phyloP scores from a whole-genome alignment of 2,329 filamentous ascomycete species.

The Parascedosporium putredinis region DNA sequence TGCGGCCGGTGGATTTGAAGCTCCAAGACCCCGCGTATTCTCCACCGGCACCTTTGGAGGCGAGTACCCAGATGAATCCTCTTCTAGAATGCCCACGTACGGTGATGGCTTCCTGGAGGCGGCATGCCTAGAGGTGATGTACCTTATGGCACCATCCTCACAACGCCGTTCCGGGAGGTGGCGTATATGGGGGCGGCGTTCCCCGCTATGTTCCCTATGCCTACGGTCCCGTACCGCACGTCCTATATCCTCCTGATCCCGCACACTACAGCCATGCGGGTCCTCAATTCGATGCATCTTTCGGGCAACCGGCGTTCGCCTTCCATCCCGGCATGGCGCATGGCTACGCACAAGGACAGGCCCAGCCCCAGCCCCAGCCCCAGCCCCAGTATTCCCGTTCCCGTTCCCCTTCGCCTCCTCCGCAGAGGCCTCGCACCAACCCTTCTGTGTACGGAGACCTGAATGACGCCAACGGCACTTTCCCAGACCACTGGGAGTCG shows the following conservation, averaged over 20 bases:
- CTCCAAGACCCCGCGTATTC: background rate
- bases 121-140: background rate
- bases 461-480: background rate
- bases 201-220: background rate
- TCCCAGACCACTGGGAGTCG: background rate
- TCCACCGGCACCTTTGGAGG: background rate
- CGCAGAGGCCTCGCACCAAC: background rate
- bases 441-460: background rate
- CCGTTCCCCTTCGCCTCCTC: too few relatives aligned
- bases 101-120: too few relatives aligned
- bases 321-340: background rate
- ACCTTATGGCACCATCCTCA: background rate
- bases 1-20: too few relatives aligned
- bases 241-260: background rate
- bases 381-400: too few relatives aligned
- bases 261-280: background rate
- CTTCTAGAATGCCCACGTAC: background rate
- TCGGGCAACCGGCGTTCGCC: background rate
- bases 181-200: too few relatives aligned
- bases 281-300: background rate
- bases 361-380: background rate
- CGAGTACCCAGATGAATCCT: background rate
- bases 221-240: background rate
- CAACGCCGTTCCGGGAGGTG: background rate
- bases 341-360: background rate